Conservation (phyloP, 306 rosid species). For the Corylus heterophylla region DNA sequence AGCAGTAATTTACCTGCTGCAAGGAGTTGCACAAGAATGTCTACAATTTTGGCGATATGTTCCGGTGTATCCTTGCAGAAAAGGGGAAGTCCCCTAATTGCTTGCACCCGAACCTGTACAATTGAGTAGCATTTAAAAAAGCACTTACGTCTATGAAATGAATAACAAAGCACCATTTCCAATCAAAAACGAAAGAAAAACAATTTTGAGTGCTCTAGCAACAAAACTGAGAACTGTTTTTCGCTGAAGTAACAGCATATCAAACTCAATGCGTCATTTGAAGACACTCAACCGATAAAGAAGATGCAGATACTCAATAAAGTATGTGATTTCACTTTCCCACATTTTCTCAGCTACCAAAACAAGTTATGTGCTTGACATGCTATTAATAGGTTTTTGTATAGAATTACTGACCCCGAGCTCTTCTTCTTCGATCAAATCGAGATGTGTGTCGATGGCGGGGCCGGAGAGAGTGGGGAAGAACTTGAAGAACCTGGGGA, state of each 20-base stretch:
- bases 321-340: background rate
- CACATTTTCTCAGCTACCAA: constrained; percentile 17
- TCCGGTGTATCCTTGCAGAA: constrained; percentile 98
- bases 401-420: constrained; percentile 67
- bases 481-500: constrained; percentile 91
- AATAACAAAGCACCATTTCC: background rate
- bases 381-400: background rate
- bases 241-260: no score
- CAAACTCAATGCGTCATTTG: background rate
- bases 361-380: background rate
- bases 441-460: constrained; percentile 75
- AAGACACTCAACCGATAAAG: background rate
- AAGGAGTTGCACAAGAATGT: constrained; percentile 91
- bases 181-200: background rate
- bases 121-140: constrained; percentile 16
- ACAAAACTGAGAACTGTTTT: no score
- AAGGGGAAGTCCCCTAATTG: constrained; percentile 95
- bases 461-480: constrained; percentile 78
- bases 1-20: constrained; percentile 55
- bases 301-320: no score
- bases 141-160: background rate
- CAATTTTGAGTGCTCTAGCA: no score
- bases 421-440: constrained; percentile 93
- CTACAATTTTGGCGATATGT: constrained; percentile 80
- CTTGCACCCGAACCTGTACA: constrained; percentile 93